phyloP scores from a whole-genome alignment of 2,329 filamentous ascomycete species.

The Trichoderma sp. region DNA sequence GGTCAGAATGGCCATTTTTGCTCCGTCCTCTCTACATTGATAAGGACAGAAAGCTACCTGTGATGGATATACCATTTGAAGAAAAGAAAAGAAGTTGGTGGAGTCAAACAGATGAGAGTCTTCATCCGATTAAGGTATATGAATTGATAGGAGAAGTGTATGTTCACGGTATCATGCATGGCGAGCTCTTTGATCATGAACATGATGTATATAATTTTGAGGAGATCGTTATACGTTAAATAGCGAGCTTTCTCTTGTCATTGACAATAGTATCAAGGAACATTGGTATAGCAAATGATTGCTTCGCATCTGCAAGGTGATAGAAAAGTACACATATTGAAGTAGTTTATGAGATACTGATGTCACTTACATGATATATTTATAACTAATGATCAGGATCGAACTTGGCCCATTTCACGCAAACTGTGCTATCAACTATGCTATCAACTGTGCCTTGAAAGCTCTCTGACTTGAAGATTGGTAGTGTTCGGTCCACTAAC shows the following conservation, averaged over 20 bases:
- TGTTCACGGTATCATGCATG: not conserved
- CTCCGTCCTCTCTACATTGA: not conserved
- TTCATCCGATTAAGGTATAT: not conserved
- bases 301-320: not conserved
- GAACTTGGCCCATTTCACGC: not conserved
- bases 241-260: not conserved
- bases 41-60: not conserved
- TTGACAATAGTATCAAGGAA: not conserved
- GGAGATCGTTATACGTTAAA: not conserved
- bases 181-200: not conserved
- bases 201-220: not conserved
- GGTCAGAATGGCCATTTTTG: not conserved
- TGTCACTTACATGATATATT: not conserved
- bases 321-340: not conserved
- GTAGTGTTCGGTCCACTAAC: too few relatives aligned
- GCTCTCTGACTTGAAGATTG: not conserved
- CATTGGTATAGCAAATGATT: not conserved
- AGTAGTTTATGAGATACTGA: not conserved
- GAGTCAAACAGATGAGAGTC: not conserved
- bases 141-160: not conserved
- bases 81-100: not conserved
- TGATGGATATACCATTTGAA: not conserved
- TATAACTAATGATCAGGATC: not conserved
- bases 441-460: accelerated
- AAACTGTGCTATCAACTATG: not conserved